These are phyloP conservation scores for Sphagnum fallax DNA, from an alignment of 228 moss, liverwort and hornwort species.

Conservation along the genomic window DNA sequence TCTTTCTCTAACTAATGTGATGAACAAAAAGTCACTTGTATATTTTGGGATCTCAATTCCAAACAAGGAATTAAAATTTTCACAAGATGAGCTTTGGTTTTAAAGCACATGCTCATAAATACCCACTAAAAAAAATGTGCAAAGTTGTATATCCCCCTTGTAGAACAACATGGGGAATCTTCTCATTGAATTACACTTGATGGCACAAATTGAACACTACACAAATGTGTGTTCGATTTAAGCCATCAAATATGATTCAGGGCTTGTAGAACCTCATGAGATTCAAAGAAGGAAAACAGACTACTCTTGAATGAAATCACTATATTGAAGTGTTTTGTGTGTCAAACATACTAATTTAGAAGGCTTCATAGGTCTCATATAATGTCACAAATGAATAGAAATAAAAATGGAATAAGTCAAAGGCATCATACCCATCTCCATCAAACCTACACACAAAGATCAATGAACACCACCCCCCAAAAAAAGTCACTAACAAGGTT, in stretches of 20 bases:
- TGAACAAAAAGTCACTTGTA: not conserved
- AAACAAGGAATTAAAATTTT: not conserved
- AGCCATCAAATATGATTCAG: not conserved
- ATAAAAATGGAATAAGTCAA: not conserved
- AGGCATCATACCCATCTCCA: constrained; percentile 43
- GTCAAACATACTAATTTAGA: not conserved
- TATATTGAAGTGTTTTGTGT: not conserved
- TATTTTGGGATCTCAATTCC: not conserved
- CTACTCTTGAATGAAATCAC: too few species aligned
- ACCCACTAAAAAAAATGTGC: too few species aligned
- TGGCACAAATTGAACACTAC: too few species aligned
- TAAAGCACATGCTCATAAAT: not conserved
- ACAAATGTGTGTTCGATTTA: too few species aligned
- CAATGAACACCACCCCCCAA: too few species aligned
- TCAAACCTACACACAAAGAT: constrained; percentile 32
- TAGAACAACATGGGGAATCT: too few species aligned
- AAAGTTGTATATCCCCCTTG: too few species aligned
- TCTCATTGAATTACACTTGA: too few species aligned
- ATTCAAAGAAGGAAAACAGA: not conserved
- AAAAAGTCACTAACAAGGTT: not conserved
- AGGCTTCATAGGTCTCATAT: not conserved
- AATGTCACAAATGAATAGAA: not conserved
- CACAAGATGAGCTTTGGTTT: not conserved
- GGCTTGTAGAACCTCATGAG: not conserved
- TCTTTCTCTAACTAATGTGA: not conserved